Evolutionary conservation across 2,329 filamentous ascomycete species (phyloP).

Genomic region (Dactylellina sp.): DNA sequence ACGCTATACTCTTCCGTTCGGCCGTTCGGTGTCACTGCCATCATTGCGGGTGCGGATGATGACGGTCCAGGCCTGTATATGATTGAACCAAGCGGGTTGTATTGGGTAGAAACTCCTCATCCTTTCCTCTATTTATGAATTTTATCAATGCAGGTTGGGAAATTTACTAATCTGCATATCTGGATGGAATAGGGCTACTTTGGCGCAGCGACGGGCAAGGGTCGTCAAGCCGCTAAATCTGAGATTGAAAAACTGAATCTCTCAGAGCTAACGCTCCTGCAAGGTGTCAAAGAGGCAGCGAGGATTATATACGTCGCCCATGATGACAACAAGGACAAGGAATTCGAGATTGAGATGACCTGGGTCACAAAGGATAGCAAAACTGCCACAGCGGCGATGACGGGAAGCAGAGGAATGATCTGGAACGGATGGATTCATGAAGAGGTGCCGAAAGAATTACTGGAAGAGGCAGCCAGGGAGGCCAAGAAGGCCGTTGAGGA

Average conservation of each 20-base stretch:
- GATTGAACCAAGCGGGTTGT: slow-evolving; percentile 96
- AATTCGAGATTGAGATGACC: slow-evolving; percentile 99
- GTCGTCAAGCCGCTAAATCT: slow-evolving; percentile 94
- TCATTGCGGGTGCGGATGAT: slow-evolving; percentile 92
- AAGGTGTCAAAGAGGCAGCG: slow-evolving; percentile 95
- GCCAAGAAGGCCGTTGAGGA: slow-evolving; percentile 90
- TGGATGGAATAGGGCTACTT: slow-evolving; percentile 79
- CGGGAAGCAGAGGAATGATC: slow-evolving; percentile 52
- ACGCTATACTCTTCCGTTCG: slow-evolving; percentile 97
- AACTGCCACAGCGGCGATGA: slow-evolving; percentile 74
- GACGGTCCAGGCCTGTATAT: slow-evolving; percentile 97
- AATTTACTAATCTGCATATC: slow-evolving; percentile 36
- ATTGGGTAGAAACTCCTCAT: slow-evolving; percentile 74
- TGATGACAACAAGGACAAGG: slow-evolving; percentile 99
- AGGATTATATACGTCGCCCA: slow-evolving; percentile 97
- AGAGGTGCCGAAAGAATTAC: slow-evolving; percentile 89
- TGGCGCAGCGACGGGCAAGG: slow-evolving; percentile 96
- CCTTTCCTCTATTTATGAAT: background rate
- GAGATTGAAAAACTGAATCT: slow-evolving; percentile 98
- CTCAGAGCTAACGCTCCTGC: slow-evolving; percentile 78
- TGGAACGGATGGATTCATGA: slow-evolving; percentile 81
- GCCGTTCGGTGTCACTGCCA: slow-evolving; percentile 95
- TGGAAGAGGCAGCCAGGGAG: slow-evolving; percentile 90
- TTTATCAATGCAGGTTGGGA: background rate
- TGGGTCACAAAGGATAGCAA: slow-evolving; percentile 84